These are phyloP conservation scores for Alternaria longipes DNA, from an alignment of 2,329 filamentous ascomycete genomes.

Conservation along the genomic window DNA sequence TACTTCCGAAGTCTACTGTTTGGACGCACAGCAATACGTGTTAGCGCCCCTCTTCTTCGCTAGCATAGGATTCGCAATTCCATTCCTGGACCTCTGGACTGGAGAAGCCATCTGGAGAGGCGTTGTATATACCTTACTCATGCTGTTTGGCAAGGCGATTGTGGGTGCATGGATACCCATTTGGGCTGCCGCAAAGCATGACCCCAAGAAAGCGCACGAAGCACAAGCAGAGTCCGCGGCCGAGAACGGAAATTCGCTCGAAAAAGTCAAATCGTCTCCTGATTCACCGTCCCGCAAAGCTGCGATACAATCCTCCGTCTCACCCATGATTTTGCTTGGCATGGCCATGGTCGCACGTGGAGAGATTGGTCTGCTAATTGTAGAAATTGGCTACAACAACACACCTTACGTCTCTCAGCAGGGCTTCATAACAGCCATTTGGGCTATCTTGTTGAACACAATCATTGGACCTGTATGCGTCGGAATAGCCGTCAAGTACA, in stretches of 20 bases:
- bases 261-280: slow-evolving; percentile 11
- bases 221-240: neutral
- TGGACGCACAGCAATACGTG: slow-evolving; percentile 55
- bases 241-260: neutral
- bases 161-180: slow-evolving; percentile 23
- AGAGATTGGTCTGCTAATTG: slow-evolving; percentile 42
- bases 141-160: slow-evolving; percentile 30
- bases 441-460: slow-evolving; percentile 37
- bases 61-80: slow-evolving; percentile 43
- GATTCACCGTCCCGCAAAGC: slow-evolving; percentile 14
- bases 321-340: slow-evolving; percentile 28
- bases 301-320: slow-evolving; percentile 13
- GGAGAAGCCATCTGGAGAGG: slow-evolving; percentile 42
- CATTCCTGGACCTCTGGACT: slow-evolving; percentile 41
- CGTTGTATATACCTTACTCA: slow-evolving; percentile 38
- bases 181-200: slow-evolving; percentile 13
- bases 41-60: slow-evolving; percentile 45
- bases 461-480: slow-evolving; percentile 36
- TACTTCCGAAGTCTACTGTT: slow-evolving; percentile 54
- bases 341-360: slow-evolving; percentile 40
- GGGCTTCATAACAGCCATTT: slow-evolving; percentile 37
- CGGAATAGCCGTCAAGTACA: slow-evolving; percentile 34
- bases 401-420: slow-evolving; percentile 35
- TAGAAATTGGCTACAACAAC: slow-evolving; percentile 41
- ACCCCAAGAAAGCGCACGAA: slow-evolving; percentile 18